Evolutionary conservation across 164 flowering plant genomes (phyloP).

Genomic region (Tetrastigma voinierianum): DNA sequence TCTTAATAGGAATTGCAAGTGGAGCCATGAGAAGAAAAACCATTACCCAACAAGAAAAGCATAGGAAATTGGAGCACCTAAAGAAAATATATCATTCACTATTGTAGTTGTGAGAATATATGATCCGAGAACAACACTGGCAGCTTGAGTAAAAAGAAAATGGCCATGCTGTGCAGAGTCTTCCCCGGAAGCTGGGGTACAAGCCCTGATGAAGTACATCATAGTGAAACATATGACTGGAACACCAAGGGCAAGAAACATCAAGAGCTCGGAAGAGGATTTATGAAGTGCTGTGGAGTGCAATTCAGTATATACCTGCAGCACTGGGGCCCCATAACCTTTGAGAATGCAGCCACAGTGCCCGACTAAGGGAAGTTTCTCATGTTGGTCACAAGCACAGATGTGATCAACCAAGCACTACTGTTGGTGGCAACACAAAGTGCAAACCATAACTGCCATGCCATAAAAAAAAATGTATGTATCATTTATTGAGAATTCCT

Average conservation of each 20-base stretch:
- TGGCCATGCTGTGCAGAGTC: constrained; percentile 51
- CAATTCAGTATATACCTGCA: constrained; percentile 79
- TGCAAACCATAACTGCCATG: constrained; percentile 77
- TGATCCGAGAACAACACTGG: constrained; percentile 65
- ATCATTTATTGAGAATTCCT: background rate
- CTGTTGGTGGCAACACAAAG: constrained; percentile 72
- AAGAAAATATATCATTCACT: constrained; percentile 34
- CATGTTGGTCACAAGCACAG: constrained; percentile 86
- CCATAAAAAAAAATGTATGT: constrained; percentile 8
- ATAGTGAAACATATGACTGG: constrained; percentile 60
- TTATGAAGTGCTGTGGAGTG: constrained; percentile 47
- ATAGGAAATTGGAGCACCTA: constrained; percentile 42
- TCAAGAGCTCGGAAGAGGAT: constrained; percentile 61
- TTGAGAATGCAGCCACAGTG: constrained; percentile 88
- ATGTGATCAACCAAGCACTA: constrained; percentile 78
- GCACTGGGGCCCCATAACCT: constrained; percentile 79
- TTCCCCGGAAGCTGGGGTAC: constrained; percentile 72
- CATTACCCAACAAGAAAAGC: constrained; percentile 51
- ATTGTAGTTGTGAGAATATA: constrained; percentile 70
- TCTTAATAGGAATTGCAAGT: constrained; percentile 79
- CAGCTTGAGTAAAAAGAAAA: constrained; percentile 64
- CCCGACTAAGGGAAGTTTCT: constrained; percentile 85
- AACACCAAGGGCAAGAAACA: constrained; percentile 74
- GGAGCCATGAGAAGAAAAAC: constrained; percentile 77
- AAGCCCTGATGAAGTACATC: constrained; percentile 76